Base-by-base conservation (phyloP, 805 yeast species). In the Isabelozyma gotoi region DNA sequence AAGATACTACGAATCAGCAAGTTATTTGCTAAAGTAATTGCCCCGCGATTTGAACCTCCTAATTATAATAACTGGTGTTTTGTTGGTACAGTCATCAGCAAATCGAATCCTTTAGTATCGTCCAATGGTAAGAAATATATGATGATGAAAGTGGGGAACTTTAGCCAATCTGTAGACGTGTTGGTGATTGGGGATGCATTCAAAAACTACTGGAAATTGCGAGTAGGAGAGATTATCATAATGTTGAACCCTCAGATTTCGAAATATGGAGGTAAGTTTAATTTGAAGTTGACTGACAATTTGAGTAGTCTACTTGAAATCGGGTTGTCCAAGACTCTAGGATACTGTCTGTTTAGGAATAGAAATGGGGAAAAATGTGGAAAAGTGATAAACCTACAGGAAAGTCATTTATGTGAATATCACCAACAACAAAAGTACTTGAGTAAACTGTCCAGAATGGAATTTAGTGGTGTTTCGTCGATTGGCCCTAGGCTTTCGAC, bases 11-110 rank as follows among this genome's bases (percentile, higher is more conserved):
- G 85, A 33, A 59, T 88, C 2, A 76, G 77, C 7, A 80, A 82
- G 50, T 59, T 85, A 2, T 73, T 80, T 51, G 84, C 88, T 1
- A 81, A 82, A 49, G 81, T 90, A 1, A 50, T 60, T 20, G 84
- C 94, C 2, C 94, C 96, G 0, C 69, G 78, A 16, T 90, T 77
- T 56, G 58, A 64, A 5, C 85, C 85, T 38, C 96, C 96, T 0
- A 64, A 66, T 27, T 83, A 84, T 53, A 64, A 84, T 3, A 90
- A 91, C 57, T 90, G 89, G 85, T 83, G 84, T n/a, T 76, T 82
- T 1, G 55, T 84, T n/a, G 97, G 96, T 1, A 71, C 87, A 2
- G 68, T 91, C 0, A 67, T 80, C 4, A 55, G 59, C 16, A 89
- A 89, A 55, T 67, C 81, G 4, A 78, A 71, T 6, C 73, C 84